A percentile compares a stretch with the other conserved stretches of the same genome.
These are phyloP conservation scores for Volvox africanus DNA, from an alignment of 139 green algal genomes.

Conservation along the genomic window DNA sequence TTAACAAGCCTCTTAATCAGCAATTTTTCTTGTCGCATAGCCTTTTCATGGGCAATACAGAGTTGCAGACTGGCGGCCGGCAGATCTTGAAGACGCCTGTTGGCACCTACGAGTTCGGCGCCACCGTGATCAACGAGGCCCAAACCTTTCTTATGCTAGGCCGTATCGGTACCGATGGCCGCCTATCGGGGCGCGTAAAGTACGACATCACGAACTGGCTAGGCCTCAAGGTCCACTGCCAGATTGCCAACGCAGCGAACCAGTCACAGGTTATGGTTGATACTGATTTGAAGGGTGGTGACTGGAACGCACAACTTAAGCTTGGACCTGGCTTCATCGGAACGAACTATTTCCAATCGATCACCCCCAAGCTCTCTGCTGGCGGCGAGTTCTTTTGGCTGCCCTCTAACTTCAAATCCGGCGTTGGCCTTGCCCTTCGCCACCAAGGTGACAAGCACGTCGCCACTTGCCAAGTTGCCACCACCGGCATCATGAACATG, in stretches of 20 bases:
- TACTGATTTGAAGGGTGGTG: conserved; percentile 77
- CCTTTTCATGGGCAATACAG: conserved; percentile 95
- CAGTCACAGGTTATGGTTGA: conserved; percentile 72
- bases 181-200: conserved; percentile 79
- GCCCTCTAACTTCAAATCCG: conserved; percentile 83
- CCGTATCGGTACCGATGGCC: conserved; percentile 89
- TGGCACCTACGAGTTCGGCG: conserved; percentile 97
- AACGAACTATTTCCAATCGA: conserved; percentile 96
- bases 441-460: conserved; percentile 83
- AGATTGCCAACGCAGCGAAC: conserved; percentile 84
- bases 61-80: conserved; percentile 81
- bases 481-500: conserved; percentile 92
- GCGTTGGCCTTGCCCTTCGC: conserved; percentile 82
- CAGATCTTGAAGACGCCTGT: conserved; percentile 90
- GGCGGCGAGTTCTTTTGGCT: conserved; percentile 97
- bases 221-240: conserved; percentile 87
- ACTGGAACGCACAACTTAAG: conserved; percentile 98
- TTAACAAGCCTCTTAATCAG: conserved; percentile 97
- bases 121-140: conserved; percentile 93
- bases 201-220: conserved; percentile 88
- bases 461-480: conserved; percentile 90
- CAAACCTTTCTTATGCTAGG: conserved; percentile 79
- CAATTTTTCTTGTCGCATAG: conserved; percentile 94
- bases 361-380: conserved; percentile 85
- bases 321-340: conserved; percentile 94